Percentiles rank a stretch among this genome's conserved stretches.
These are phyloP conservation scores for Trifolium subterraneum DNA, from an alignment of 306 rosid species.

Conservation along the genomic window DNA sequence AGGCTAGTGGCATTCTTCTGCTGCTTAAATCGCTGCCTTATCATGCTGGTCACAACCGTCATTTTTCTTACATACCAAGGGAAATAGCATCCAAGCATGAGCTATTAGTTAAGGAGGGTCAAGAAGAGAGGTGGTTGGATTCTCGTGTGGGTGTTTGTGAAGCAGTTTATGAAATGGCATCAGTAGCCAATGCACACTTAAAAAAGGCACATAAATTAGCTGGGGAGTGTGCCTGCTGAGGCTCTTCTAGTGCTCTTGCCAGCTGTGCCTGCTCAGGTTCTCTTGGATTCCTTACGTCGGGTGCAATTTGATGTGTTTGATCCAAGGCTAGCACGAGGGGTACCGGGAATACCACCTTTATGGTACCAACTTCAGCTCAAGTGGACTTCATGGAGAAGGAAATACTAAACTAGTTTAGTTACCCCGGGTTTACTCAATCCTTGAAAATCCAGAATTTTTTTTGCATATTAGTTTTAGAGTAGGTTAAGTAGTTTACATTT, in stretches of 20 bases:
- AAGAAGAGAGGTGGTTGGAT: conserved; percentile 59
- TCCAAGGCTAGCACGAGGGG: conserved; percentile 69
- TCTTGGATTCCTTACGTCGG: conserved; percentile 63
- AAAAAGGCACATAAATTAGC: conserved; percentile 77
- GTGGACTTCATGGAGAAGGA: conserved; percentile 83
- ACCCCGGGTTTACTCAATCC: neutral
- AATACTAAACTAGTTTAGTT: conserved; percentile 54
- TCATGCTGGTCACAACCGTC: conserved; percentile 69
- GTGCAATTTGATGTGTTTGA: conserved; percentile 85
- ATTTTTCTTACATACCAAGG: conserved; percentile 73
- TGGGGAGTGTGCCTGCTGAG: conserved; percentile 66
- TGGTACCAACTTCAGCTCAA: conserved; percentile 82
- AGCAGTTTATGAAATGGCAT: conserved; percentile 85
- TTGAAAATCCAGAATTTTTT: no score
- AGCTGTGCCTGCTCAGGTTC: conserved; percentile 78
- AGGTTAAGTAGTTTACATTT: conserved; percentile 4
- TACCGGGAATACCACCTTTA: conserved; percentile 70
- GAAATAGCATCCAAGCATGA: conserved; percentile 77
- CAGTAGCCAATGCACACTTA: conserved; percentile 76
- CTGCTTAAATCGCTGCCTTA: conserved; percentile 71
- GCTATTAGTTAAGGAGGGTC: conserved; percentile 59
- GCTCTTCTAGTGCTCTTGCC: conserved; percentile 78
- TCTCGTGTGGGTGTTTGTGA: conserved; percentile 69
- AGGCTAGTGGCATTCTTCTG: no score
- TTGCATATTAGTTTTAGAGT: neutral